Evolutionary conservation across 345 rosid species (phyloP).

Genomic region (Tarenaya hassleriana): DNA sequence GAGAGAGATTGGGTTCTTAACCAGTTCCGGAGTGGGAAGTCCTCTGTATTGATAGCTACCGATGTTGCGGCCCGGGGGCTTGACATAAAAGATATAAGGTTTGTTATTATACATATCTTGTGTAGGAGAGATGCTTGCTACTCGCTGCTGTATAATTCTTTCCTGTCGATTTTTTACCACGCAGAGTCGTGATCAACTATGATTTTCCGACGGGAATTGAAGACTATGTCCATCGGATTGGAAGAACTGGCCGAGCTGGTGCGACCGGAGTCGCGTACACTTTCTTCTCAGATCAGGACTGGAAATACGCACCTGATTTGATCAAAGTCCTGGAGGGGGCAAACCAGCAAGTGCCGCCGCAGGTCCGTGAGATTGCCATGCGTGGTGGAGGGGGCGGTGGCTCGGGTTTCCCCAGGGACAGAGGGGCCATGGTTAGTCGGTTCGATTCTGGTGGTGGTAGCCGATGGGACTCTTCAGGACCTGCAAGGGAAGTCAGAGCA

Average conservation of each 20-base stretch:
- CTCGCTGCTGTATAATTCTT: constrained; percentile 1
- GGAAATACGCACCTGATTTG: constrained; percentile 79
- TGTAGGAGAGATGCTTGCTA: constrained; percentile 5
- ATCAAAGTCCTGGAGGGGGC: constrained; percentile 89
- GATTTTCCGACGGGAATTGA: constrained; percentile 93
- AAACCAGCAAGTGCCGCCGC: constrained; percentile 83
- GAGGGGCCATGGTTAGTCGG: constrained; percentile 53
- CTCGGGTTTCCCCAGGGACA: constrained; percentile 56
- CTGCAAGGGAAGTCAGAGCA: constrained; percentile 30
- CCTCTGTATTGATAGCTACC: constrained; percentile 87
- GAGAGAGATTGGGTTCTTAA: constrained; percentile 95
- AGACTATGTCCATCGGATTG: constrained; percentile 98
- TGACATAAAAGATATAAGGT: constrained; percentile 94
- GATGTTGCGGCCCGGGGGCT: constrained; percentile 99
- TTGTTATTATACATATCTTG: constrained; percentile 7
- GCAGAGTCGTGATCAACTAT: constrained; percentile 87
- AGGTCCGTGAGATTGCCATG: constrained; percentile 75
- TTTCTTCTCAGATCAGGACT: constrained; percentile 87
- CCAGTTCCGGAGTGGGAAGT: constrained; percentile 80
- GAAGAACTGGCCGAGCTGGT: constrained; percentile 98
- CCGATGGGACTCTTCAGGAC: constrained; percentile 66
- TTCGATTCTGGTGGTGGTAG: constrained; percentile 63
- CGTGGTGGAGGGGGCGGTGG: constrained; percentile 50
- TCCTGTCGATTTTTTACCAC: background rate
- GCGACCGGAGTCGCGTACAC: constrained; percentile 93